Percentiles rank a stretch among this genome's conserved stretches.
Evolutionary conservation across 495 filamentous ascomycete species (phyloP).

Genomic region (Penicillium simplicissimum): DNA sequence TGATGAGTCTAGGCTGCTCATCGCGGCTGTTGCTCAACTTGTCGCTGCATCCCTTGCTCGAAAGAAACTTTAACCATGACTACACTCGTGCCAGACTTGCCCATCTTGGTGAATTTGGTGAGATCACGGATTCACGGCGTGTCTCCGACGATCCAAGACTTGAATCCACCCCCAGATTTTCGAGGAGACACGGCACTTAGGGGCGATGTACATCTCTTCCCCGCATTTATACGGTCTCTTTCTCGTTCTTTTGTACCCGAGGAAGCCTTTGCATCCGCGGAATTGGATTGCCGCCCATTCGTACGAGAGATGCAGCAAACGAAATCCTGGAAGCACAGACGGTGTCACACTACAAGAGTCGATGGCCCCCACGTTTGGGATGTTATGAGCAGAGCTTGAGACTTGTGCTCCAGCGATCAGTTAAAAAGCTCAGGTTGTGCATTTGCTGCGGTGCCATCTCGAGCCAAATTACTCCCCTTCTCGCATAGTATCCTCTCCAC

Average conservation of each 20-base stretch:
- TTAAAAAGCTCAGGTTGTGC: not conserved
- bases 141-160: constrained; percentile 19
- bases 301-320: not conserved
- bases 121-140: constrained; percentile 3
- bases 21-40: not conserved
- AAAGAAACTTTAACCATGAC: not conserved
- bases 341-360: not conserved
- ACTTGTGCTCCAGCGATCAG: not conserved
- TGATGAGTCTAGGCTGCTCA: not conserved
- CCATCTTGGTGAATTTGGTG: not conserved
- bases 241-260: not conserved
- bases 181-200: constrained; percentile 2
- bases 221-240: constrained; percentile 17
- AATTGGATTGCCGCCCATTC: not conserved
- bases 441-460: not conserved
- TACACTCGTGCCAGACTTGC: no score
- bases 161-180: constrained; percentile 2
- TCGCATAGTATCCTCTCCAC: not conserved
- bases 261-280: constrained; percentile 17
- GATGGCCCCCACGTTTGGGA: not conserved
- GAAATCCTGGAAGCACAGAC: constrained; percentile 2
- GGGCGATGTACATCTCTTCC: constrained; percentile 18
- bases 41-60: not conserved
- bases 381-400: not conserved
- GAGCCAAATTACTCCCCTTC: not conserved